Conservation (phyloP, 805 yeast species). For the Wickerhamomyces bisporus region DNA sequence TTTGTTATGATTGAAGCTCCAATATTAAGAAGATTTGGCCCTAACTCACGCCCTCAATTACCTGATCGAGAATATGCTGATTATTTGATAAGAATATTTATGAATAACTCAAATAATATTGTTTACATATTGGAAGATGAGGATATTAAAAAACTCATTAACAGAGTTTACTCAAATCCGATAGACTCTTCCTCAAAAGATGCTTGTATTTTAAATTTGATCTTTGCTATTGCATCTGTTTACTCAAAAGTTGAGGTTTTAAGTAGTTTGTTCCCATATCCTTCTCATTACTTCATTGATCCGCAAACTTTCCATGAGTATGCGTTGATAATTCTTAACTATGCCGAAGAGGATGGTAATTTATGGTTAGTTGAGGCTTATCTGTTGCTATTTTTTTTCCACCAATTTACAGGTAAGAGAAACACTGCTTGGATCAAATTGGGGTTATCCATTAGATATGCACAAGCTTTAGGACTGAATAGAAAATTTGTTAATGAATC, state of each 20-base stretch:
- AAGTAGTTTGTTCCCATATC: conserved; percentile 22
- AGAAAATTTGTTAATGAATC: conserved; percentile 34
- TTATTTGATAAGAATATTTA: conserved; percentile 28
- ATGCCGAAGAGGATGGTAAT: conserved; percentile 33
- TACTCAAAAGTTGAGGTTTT: conserved; percentile 29
- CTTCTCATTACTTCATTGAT: conserved; percentile 18
- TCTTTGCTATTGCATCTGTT: conserved; percentile 37
- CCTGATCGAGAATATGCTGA: conserved; percentile 28
- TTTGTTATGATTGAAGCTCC: conserved; percentile 31
- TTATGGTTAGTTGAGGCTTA: conserved; percentile 39
- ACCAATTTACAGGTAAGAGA: conserved; percentile 35
- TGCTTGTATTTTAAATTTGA: conserved; percentile 32
- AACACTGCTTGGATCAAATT: conserved; percentile 40
- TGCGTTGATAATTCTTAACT: conserved; percentile 28
- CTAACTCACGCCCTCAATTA: conserved; percentile 19
- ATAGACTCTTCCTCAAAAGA: conserved; percentile 21
- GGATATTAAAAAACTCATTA: conserved; percentile 25
- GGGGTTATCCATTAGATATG: conserved; percentile 37
- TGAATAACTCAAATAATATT: conserved; percentile 34
- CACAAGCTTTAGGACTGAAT: conserved; percentile 38
- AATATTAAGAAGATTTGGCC: conserved; percentile 9
- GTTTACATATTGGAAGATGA: conserved; percentile 35
- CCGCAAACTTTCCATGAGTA: conserved; percentile 32
- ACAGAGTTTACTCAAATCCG: conserved; percentile 29
- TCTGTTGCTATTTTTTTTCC: conserved; percentile 34